These are phyloP conservation scores for Ceratocystis colombiana DNA, from an alignment of 2,329 filamentous ascomycete genomes.

Conservation along the genomic window DNA sequence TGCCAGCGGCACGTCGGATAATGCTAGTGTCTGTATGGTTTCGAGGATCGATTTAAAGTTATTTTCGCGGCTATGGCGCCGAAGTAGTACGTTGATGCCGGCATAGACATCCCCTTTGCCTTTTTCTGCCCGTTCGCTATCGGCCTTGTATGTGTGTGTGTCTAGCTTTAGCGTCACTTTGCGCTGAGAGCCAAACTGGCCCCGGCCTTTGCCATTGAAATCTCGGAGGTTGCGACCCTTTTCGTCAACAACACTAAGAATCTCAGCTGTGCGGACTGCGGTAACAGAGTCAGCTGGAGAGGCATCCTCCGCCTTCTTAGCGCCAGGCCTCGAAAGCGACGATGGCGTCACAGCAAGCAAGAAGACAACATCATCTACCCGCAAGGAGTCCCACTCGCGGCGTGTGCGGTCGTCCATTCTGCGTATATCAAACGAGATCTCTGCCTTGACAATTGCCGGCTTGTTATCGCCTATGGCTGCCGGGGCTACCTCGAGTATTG, in stretches of 20 bases:
- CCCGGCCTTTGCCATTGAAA: conserved; percentile 42
- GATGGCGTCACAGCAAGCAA: conserved; percentile 53
- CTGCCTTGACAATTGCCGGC: conserved; percentile 75
- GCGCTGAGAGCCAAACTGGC: conserved; percentile 39
- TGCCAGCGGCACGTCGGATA: conserved; percentile 77
- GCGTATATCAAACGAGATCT: conserved; percentile 75
- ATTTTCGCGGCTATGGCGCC: conserved; percentile 79
- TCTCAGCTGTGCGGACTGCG: conserved; percentile 68
- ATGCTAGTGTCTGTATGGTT: conserved; percentile 74
- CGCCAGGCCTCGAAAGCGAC: conserved; percentile 43
- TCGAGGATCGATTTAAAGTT: conserved; percentile 93
- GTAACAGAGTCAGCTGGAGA: conserved; percentile 51
- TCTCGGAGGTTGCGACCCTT: conserved; percentile 65
- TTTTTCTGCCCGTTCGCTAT: conserved; percentile 54
- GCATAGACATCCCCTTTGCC: conserved; percentile 75
- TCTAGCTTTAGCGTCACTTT: conserved; percentile 76
- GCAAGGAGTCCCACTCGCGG: conserved; percentile 80
- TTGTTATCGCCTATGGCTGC: conserved; percentile 72
- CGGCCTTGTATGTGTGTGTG: conserved; percentile 62
- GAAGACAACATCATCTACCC: conserved; percentile 82
- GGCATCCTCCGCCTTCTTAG: conserved; percentile 42
- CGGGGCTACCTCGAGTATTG: conserved; percentile 76
- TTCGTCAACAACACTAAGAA: conserved; percentile 78
- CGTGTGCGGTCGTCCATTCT: conserved; percentile 65
- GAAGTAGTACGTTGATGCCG: conserved; percentile 72